Conservation (phyloP, 73 alveolate genomes). For the Urostyla sp. region DNA sequence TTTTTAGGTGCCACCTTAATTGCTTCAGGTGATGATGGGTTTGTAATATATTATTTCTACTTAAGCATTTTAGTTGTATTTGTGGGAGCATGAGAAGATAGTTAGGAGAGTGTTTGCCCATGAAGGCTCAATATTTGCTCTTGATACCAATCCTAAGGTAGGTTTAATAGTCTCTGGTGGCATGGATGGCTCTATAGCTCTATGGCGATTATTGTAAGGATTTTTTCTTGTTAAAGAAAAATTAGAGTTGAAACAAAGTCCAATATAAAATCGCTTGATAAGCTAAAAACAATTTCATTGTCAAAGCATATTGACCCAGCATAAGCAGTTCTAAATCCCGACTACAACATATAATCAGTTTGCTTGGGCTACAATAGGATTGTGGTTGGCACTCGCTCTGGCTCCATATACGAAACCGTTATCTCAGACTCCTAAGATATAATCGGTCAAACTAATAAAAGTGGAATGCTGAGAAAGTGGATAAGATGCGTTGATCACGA, state of each 20-base stretch:
- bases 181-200: slow-evolving; percentile 83
- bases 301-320: slow-evolving; percentile 57
- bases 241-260: slow-evolving; percentile 34
- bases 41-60: slow-evolving; percentile 12
- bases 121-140: slow-evolving; percentile 77
- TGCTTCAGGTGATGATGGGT: slow-evolving; percentile 76
- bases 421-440: slow-evolving; percentile 58
- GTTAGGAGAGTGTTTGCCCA: slow-evolving; percentile 86
- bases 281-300: slow-evolving; percentile 49
- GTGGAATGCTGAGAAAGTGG: slow-evolving; percentile 59
- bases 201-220: slow-evolving; percentile 72
- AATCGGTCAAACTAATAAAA: slow-evolving; percentile 19
- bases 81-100: slow-evolving; percentile 82
- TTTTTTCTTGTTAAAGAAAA: too few species aligned
- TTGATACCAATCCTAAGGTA: slow-evolving; percentile 75
- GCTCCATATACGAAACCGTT: slow-evolving; percentile 74
- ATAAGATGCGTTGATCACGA: slow-evolving; percentile 82
- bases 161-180: slow-evolving; percentile 88
- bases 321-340: slow-evolving; percentile 55
- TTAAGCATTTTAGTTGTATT: slow-evolving; percentile 45
- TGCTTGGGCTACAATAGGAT: slow-evolving; percentile 84
- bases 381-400: slow-evolving; percentile 85
- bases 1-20: slow-evolving; percentile 62
- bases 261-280: slow-evolving; percentile 71
- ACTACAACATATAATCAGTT: slow-evolving; percentile 73